These are phyloP conservation scores for Ophiognomonia clavigignenti-juglandacearum DNA, from an alignment of 2,329 filamentous ascomycete genomes.

Conservation along the genomic window DNA sequence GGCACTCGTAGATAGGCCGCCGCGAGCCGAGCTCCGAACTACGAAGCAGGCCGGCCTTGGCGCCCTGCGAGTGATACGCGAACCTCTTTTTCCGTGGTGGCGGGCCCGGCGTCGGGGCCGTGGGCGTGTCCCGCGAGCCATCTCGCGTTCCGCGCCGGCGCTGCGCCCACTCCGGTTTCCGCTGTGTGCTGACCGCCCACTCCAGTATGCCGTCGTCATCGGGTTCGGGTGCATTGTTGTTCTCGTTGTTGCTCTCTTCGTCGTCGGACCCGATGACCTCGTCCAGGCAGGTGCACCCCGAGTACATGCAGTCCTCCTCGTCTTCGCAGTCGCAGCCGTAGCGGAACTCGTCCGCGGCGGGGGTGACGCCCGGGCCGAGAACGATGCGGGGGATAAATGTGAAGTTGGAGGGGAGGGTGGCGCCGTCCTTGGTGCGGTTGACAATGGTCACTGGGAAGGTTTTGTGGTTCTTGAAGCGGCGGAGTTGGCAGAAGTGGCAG, in stretches of 20 bases:
- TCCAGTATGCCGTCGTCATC: slow-evolving; percentile 21
- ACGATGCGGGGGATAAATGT: slow-evolving; percentile 62
- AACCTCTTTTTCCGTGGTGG: slow-evolving; percentile 37
- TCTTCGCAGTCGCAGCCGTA: slow-evolving; percentile 64
- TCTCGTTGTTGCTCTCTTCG: slow-evolving; percentile 47
- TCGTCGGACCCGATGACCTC: slow-evolving; percentile 52
- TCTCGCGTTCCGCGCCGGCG: slow-evolving; percentile 4
- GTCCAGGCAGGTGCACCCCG: slow-evolving; percentile 61
- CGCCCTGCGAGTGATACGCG: slow-evolving; percentile 58
- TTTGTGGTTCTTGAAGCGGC: slow-evolving; percentile 44
- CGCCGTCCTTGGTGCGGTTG: slow-evolving; percentile 54
- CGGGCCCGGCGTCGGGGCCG: not conserved
- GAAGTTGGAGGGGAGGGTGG: slow-evolving; percentile 57
- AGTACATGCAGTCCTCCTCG: slow-evolving; percentile 62
- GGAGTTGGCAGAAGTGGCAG: slow-evolving; percentile 62
- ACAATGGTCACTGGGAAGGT: slow-evolving; percentile 55
- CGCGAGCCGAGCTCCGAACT: slow-evolving; percentile 47
- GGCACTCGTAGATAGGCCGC: slow-evolving; percentile 75
- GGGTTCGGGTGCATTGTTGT: slow-evolving; percentile 30
- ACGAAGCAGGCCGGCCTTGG: slow-evolving; percentile 47
- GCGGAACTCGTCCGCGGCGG: slow-evolving; percentile 57
- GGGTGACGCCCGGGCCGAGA: slow-evolving; percentile 54
- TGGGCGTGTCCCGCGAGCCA: slow-evolving; percentile 1
- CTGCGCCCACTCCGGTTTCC: slow-evolving; percentile 11
- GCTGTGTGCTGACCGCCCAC: slow-evolving; percentile 13